These are phyloP conservation scores for Backusella australiensis DNA, from an alignment of 192 early-diverging fungal genomes.

Conservation along the genomic window DNA sequence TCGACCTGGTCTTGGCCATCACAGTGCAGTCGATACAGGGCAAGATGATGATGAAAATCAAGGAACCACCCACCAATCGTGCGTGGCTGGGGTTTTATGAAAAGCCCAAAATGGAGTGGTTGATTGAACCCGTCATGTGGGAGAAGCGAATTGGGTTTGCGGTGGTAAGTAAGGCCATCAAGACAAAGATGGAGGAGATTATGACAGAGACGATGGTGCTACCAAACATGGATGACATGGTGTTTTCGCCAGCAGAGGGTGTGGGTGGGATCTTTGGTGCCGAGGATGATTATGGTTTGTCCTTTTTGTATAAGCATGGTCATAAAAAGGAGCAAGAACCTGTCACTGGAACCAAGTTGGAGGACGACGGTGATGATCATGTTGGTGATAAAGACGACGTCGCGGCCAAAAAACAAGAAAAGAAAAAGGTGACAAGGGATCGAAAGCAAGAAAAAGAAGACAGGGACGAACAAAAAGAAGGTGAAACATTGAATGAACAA, in stretches of 20 bases:
- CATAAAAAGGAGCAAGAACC: not conserved
- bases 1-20: constrained; percentile 78
- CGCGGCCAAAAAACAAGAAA: not conserved
- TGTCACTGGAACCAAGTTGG: not conserved
- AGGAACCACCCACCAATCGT: constrained; percentile 78
- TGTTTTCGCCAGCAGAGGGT: constrained; percentile 68
- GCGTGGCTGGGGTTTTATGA: constrained; percentile 88
- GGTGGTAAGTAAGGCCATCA: constrained; percentile 78
- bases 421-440: not conserved
- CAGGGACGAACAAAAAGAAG: not conserved
- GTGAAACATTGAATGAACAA: not conserved
- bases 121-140: constrained; percentile 78
- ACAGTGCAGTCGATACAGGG: constrained; percentile 72
- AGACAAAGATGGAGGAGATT: constrained; percentile 80
- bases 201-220: constrained; percentile 78
- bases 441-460: not conserved
- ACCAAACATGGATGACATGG: constrained; percentile 88
- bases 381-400: not conserved
- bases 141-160: constrained; percentile 78
- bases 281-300: not conserved
- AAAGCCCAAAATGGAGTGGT: constrained; percentile 70
- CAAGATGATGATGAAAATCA: constrained; percentile 76
- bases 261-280: constrained; percentile 49
- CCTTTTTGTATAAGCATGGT: not conserved
- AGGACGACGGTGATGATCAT: not conserved